These are phyloP conservation scores for Ogataea henricii DNA, from an alignment of 805 yeast species.

Conservation along the genomic window DNA sequence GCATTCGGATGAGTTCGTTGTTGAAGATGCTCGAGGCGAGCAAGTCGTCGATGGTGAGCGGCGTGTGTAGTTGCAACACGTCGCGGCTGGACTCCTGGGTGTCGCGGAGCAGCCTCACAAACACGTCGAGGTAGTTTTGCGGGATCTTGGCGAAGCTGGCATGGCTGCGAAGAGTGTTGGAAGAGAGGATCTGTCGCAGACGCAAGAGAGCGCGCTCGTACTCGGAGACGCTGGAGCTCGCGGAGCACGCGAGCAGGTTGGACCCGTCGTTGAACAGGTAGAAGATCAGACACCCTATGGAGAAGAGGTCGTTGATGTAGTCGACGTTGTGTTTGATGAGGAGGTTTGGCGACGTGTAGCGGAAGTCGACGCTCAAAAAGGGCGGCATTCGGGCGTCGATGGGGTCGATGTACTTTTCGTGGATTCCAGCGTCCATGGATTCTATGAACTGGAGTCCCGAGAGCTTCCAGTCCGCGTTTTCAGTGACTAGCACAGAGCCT, in stretches of 20 bases:
- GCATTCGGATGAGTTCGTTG: constrained; percentile 77
- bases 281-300: constrained; percentile 76
- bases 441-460: constrained; percentile 69
- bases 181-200: constrained; percentile 34
- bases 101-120: constrained; percentile 56
- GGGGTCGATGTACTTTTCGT: constrained; percentile 67
- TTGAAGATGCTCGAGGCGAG: constrained; percentile 76
- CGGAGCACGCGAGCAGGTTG: constrained; percentile 45
- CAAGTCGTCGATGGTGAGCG: constrained; percentile 59
- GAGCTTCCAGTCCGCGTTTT: constrained; percentile 91
- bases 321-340: constrained; percentile 64
- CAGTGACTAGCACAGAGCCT: constrained; percentile 70
- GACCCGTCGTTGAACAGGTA: constrained; percentile 57
- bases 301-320: constrained; percentile 77
- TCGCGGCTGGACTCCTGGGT: constrained; percentile 36
- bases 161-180: constrained; percentile 45
- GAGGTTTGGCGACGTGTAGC: constrained; percentile 84
- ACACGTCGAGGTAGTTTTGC: constrained; percentile 46
- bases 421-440: constrained; percentile 42
- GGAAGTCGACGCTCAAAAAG: constrained; percentile 68
- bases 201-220: constrained; percentile 58
- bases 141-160: constrained; percentile 64
- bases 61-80: constrained; percentile 29
- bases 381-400: constrained; percentile 74
- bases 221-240: constrained; percentile 42